phyloP scores from a whole-genome alignment of 345 rosid genomes.

The Salix suchowensis region DNA sequence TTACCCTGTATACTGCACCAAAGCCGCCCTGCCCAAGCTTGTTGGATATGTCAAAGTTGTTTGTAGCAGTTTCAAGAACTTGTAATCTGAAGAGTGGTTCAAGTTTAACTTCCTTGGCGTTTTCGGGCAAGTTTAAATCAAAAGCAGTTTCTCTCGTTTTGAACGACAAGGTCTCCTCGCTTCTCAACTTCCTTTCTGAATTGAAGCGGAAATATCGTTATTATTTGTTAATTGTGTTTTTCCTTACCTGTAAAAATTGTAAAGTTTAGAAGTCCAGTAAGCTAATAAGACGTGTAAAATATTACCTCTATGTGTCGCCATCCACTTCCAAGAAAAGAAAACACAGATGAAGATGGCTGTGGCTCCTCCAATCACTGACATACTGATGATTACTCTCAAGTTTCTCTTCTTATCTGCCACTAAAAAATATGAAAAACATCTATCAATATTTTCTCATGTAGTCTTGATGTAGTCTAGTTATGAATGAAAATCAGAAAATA shows the following conservation, averaged over 20 bases:
- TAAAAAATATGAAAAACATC: neutral
- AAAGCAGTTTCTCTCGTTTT: neutral
- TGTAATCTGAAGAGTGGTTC: constrained; percentile 6
- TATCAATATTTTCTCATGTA: no score
- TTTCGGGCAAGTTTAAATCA: no score
- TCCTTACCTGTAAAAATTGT: neutral
- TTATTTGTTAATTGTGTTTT: neutral
- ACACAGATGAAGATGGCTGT: neutral
- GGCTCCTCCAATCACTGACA: neutral
- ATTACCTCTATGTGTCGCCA: neutral
- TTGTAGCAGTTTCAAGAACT: constrained; percentile 6
- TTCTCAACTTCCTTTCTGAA: neutral
- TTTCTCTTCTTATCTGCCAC: neutral
- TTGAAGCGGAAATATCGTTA: neutral
- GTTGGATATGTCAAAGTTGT: constrained; percentile 1
- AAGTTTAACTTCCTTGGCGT: neutral
- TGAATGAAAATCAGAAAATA: neutral
- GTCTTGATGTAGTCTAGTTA: neutral
- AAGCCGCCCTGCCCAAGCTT: constrained; percentile 26
- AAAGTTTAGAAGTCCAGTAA: neutral
- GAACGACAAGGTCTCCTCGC: neutral
- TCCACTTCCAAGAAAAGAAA: neutral
- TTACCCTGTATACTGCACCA: constrained; percentile 22
- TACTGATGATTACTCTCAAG: neutral
- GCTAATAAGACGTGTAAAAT: neutral